These are phyloP conservation scores for Schwanniomyces pseudopolymorphus DNA, from an alignment of 805 yeast species.

Conservation along the genomic window DNA sequence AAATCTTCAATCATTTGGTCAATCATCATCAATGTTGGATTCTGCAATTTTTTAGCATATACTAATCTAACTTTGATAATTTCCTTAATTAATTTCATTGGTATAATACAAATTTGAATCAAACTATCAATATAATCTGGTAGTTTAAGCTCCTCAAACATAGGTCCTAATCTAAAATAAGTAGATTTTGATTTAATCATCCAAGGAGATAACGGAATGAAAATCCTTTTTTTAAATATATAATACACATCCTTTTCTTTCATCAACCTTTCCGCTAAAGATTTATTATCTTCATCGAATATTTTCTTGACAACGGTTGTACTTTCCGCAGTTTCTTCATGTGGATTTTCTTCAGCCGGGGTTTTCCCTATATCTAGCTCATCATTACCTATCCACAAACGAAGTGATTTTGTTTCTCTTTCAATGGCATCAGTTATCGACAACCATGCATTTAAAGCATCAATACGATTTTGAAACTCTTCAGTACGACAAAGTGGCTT, in stretches of 20 bases:
- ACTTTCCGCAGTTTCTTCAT: conserved; percentile 8
- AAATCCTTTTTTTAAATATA: conserved; percentile 67
- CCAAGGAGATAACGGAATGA: conserved; percentile 75
- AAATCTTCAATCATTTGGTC: conserved; percentile 92
- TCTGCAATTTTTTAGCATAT: conserved; percentile 74
- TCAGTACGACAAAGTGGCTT: conserved; percentile 68
- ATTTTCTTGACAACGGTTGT: conserved; percentile 24
- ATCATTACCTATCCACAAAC: conserved; percentile 82
- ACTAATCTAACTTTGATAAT: conserved; percentile 69
- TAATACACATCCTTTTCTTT: conserved; percentile 76
- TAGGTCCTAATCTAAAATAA: conserved; percentile 57
- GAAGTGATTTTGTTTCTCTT: conserved; percentile 58
- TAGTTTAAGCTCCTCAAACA: conserved; percentile 65
- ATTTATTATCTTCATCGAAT: conserved; percentile 58
- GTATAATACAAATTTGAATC: conserved; percentile 68
- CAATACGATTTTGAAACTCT: conserved; percentile 64
- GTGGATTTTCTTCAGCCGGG: conserved; percentile 15
- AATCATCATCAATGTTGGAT: conserved; percentile 93
- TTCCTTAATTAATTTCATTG: conserved; percentile 76
- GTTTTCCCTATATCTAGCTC: conserved; percentile 62
- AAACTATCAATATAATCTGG: conserved; percentile 71
- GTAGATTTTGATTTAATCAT: conserved; percentile 77
- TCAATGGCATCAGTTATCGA: conserved; percentile 70
- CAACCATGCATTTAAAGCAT: conserved; percentile 82
- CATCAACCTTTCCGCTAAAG: conserved; percentile 80